Evolutionary conservation across 2,329 filamentous ascomycete genomes (phyloP), one percentile per base, ranked within the genome.

Genomic region (Rhinocladiella mackenziei): DNA sequence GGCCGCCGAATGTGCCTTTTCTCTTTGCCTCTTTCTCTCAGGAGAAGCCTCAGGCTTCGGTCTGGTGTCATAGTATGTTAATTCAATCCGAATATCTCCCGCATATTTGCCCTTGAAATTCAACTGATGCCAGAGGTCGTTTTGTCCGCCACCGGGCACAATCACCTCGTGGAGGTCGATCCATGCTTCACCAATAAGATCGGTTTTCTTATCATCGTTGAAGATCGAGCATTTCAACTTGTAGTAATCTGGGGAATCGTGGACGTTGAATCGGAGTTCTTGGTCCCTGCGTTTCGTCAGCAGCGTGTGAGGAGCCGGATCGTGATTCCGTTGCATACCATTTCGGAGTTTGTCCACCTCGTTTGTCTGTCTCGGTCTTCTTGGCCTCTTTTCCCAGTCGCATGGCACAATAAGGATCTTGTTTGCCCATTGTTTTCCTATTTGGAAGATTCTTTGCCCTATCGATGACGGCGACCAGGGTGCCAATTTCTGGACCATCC

Each of bases 121-220:
- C 56, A 98, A 72, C 47, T 74, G 81, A 63, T 96, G 89, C 92
- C 92, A 98, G 43, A 87, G 73, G 65, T 98, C 92, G 61, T 78
- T 89, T 67, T 96, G 88, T n/a, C 92, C 89, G 36, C 92, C 92
- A 35, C 92, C 89, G 2, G 81, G 74, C 14, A 89, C 76, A 51
- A 98, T 78, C 57, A 98, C 85, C 56, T 80, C 77, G 56, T 82
- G 81, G 48, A 98, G 74, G 60, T 86, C 84, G 46, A 97, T 79
- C 83, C 87, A 96, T 5, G 86, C 82, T 67, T 98, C 92, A 54
- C 92, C 92, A 58, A 98, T 96, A 54, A 98, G 68, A 56, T 98
- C 92, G 0, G 91, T 97, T 71, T 85, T 94, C 72, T 96, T 97
- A 68, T 98, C 92, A 60, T 98, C 92, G 62, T 95, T 96, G 71